These are phyloP conservation scores for Ramaria rubella DNA, from an alignment of 768 basidiomycete species.

Conservation along the genomic window DNA sequence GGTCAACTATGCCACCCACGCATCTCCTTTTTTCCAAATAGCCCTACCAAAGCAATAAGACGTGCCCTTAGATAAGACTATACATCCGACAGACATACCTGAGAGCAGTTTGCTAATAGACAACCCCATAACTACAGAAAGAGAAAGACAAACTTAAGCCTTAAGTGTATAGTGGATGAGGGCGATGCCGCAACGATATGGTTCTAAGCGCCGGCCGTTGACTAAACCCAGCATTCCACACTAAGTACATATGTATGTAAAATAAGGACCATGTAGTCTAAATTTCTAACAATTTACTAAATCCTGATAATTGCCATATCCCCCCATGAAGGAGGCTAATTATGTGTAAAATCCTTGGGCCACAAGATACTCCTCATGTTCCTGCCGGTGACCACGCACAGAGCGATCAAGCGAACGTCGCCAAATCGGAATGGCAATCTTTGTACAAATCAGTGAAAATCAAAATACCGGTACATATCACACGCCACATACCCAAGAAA, in stretches of 20 bases:
- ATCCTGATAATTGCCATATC: no score
- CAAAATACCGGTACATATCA: not conserved
- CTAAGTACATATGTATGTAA: no score
- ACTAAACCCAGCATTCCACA: not conserved
- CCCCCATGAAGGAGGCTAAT: no score
- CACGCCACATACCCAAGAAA: conserved; percentile 37
- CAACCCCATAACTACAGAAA: conserved; percentile 1
- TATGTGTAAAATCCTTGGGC: conserved; percentile 39
- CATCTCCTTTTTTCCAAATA: conserved; percentile 99
- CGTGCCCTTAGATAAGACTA: not conserved
- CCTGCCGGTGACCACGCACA: conserved; percentile 38
- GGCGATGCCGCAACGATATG: not conserved
- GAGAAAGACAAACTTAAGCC: not conserved
- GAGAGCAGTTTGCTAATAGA: not conserved
- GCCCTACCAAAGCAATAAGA: conserved; percentile 43
- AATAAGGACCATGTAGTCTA: no score
- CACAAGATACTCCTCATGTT: conserved; percentile 41
- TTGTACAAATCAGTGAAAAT: not conserved
- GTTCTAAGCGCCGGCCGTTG: not conserved
- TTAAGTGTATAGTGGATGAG: not conserved
- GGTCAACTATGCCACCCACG: conserved; percentile 51
- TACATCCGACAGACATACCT: not conserved
- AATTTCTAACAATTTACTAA: no score
- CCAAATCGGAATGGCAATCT: conserved; percentile 52
- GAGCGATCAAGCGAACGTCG: conserved; percentile 42